Percentiles rank a stretch among this genome's conserved stretches.
phyloP scores from a whole-genome alignment of 2,329 filamentous ascomycete genomes.

The Aspergillus thermomutatus region DNA sequence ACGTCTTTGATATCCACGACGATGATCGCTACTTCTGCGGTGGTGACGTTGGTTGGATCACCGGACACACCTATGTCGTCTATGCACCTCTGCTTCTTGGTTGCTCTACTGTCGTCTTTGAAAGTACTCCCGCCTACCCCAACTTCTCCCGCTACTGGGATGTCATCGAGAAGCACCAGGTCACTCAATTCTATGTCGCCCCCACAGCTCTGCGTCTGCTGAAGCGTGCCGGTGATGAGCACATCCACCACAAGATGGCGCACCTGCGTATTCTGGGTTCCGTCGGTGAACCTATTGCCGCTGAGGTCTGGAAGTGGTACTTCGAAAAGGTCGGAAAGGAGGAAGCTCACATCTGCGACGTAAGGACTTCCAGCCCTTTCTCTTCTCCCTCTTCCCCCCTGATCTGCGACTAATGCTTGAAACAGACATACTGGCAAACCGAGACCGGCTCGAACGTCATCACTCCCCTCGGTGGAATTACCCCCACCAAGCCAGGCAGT shows the following conservation, averaged over 20 bases:
- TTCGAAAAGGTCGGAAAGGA: constrained; percentile 92
- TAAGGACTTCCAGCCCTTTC: constrained; percentile 52
- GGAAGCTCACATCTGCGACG: constrained; percentile 89
- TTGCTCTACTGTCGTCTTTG: constrained; percentile 92
- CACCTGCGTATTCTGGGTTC: constrained; percentile 86
- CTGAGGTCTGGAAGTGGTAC: constrained; percentile 99
- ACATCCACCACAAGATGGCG: constrained; percentile 86
- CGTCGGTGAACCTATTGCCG: constrained; percentile 94
- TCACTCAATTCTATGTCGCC: constrained; percentile 98
- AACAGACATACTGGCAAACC: constrained; percentile 98
- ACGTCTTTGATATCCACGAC: constrained; percentile 97
- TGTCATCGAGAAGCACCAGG: constrained; percentile 88
- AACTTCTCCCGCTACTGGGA: constrained; percentile 99
- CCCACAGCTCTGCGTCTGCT: constrained; percentile 88
- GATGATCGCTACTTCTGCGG: constrained; percentile 95
- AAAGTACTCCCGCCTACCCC: constrained; percentile 95
- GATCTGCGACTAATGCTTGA: constrained; percentile 3
- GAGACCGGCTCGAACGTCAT: constrained; percentile 98
- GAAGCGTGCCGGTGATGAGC: constrained; percentile 92
- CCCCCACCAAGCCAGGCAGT: constrained; percentile 93
- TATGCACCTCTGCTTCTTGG: constrained; percentile 92
- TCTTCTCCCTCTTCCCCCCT: neutral
- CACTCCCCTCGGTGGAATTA: constrained; percentile 85
- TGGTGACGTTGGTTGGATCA: constrained; percentile 98
- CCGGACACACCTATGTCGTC: constrained; percentile 96